Conservation (phyloP, 768 basidiomycete genomes). For the Xerocomellus chrysenteron region DNA sequence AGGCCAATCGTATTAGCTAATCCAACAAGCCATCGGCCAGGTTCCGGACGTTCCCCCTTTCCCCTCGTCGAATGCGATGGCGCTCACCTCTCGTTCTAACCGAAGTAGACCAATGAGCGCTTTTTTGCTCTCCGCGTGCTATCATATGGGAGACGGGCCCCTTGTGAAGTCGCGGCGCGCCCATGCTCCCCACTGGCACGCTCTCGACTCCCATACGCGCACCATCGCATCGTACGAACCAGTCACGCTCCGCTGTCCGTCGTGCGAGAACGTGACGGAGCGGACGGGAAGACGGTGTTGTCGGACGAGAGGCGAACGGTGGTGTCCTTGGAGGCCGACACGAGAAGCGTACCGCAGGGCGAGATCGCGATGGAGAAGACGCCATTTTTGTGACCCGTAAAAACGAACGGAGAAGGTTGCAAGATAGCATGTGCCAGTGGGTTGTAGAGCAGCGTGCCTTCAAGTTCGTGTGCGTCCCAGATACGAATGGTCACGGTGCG, state of each 20-base stretch:
- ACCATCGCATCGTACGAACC: slow-evolving; percentile 25
- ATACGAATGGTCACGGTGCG: slow-evolving; percentile 22
- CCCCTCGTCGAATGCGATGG: slow-evolving; percentile 24
- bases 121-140: slow-evolving; percentile 21
- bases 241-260: slow-evolving; percentile 31
- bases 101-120: slow-evolving; percentile 19
- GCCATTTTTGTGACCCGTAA: slow-evolving; percentile 24
- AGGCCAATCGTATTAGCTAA: too few species aligned
- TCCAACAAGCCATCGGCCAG: slow-evolving; percentile 9
- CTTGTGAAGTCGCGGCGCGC: slow-evolving; percentile 23
- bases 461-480: slow-evolving; percentile 23
- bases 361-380: slow-evolving; percentile 31
- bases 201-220: slow-evolving; percentile 34
- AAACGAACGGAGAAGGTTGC: slow-evolving; percentile 11
- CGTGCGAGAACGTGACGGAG: slow-evolving; percentile 27
- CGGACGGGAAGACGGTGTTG: slow-evolving; percentile 27
- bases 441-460: slow-evolving; percentile 17
- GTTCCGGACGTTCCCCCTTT: slow-evolving; percentile 10
- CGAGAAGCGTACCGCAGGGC: slow-evolving; percentile 29
- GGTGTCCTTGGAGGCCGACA: slow-evolving; percentile 31
- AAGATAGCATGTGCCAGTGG: not conserved
- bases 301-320: slow-evolving; percentile 33
- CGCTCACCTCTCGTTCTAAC: slow-evolving; percentile 16
- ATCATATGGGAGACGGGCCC: slow-evolving; percentile 26
- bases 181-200: slow-evolving; percentile 23